These are phyloP conservation scores for Pichia sp. DNA, from an alignment of 1,139 yeast genomes.

Conservation along the genomic window DNA sequence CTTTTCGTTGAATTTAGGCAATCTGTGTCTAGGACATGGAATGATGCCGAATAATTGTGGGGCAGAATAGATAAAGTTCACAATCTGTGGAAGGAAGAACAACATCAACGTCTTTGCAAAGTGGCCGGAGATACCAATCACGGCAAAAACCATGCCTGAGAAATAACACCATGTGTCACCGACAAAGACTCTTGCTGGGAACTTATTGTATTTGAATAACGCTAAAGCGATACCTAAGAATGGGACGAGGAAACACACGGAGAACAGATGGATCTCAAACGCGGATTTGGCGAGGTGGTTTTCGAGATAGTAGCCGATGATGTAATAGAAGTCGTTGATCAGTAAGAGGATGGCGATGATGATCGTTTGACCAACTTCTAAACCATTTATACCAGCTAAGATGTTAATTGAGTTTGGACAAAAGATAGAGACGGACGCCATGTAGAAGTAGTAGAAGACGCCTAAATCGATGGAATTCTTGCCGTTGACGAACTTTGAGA, in stretches of 20 bases:
- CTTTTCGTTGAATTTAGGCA: conserved; percentile 69
- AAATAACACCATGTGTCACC: conserved; percentile 98
- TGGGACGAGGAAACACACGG: conserved; percentile 78
- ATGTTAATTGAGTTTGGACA: conserved; percentile 98
- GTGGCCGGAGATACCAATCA: conserved; percentile 94
- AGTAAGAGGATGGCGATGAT: conserved; percentile 71
- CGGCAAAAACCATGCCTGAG: conserved; percentile 98
- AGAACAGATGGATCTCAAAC: conserved; percentile 78
- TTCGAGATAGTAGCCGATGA: conserved; percentile 43
- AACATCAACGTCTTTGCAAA: conserved; percentile 88
- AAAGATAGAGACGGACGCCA: conserved; percentile 89
- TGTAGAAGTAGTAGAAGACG: conserved; percentile 73
- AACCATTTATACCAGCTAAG: conserved; percentile 93
- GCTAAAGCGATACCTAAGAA: conserved; percentile 84
- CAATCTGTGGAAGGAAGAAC: conserved; percentile 85
- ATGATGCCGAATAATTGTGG: conserved; percentile 87
- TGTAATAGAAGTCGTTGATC: conserved; percentile 62
- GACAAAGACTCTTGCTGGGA: conserved; percentile 89
- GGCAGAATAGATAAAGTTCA: conserved; percentile 82
- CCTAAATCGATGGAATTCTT: conserved; percentile 69
- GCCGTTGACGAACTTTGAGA: conserved; percentile 38
- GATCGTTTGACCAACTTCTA: conserved; percentile 93
- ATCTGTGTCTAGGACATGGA: conserved; percentile 94
- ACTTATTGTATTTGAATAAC: conserved; percentile 78
- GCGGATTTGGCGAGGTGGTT: conserved; percentile 42